Evolutionary conservation across 805 yeast genomes (phyloP), one percentile per base, ranked within the genome.

Genomic region (Metschnikowia reukaufii): DNA sequence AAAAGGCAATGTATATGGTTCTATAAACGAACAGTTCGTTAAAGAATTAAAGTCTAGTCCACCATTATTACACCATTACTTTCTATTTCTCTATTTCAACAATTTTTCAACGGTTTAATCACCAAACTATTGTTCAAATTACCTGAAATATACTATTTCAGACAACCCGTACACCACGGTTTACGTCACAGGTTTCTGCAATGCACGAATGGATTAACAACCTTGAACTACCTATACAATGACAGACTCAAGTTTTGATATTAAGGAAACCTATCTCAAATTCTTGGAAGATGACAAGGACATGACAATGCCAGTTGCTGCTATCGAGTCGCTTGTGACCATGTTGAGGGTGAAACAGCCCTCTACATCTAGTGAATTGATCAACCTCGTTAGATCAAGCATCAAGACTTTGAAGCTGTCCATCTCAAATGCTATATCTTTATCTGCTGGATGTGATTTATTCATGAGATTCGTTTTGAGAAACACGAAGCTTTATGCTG

Each of bases 301-400:
- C 47, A 88, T 94, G 83, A 91, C 99, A 5, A 94, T 91, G 97
- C 99, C 99, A 1, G 88, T 94, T 29, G 99, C 99, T 36, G 99
- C 99, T 30, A 94, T 94, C 60, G 98, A 94, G 71, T 82, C 96
- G 10, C 73, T 94, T 37, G 96, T 94, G 21, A 86, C 94, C 7
- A 78, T 94, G 68, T 69, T 92, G 23, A 78, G 84, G 53, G 81
- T 84, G 40, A 84, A 89, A 57, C 90, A 89, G 63, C 97, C 99
- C 6, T 78, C 89, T 8, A 94, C 99, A 0, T 89, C 96, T 1
- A 88, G 97, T 2, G 99, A 94, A 64, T 78, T 94, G 61, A 91
- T 91, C 59, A 86, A 82, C 42, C 73, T 90, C 10, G 81, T 92
- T 42, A 85, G 86, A 47, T 79, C 82, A 36, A 94, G 96, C 32